Conservation (phyloP, 352 stramenopile genomes). For the Phytophthora capsici region DNA sequence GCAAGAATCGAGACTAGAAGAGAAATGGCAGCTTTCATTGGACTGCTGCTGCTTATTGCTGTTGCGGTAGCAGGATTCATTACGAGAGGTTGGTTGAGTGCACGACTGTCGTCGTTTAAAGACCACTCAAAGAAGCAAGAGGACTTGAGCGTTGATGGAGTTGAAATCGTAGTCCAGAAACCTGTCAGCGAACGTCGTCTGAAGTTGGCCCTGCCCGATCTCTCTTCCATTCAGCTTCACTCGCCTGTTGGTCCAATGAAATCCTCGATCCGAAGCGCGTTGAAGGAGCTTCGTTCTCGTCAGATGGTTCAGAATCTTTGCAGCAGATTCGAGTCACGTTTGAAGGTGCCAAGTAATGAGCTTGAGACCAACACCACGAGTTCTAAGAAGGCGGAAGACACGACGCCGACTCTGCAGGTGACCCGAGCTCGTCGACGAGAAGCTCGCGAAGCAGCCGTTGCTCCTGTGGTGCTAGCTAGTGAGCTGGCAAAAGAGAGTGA, state of each 20-base stretch:
- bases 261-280: constrained; percentile 50
- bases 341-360: constrained; percentile 22
- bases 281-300: constrained; percentile 57
- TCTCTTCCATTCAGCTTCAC: constrained; percentile 28
- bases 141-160: constrained; percentile 19
- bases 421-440: constrained; percentile 22
- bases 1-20: constrained; percentile 2
- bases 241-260: constrained; percentile 44
- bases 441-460: constrained; percentile 13
- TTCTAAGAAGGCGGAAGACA: constrained; percentile 3
- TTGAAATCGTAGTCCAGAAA: constrained; percentile 62
- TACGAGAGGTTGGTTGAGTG: constrained; percentile 32
- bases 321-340: constrained; percentile 53
- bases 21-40: constrained; percentile 25
- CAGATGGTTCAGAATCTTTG: constrained; percentile 62
- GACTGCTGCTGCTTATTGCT: constrained; percentile 35
- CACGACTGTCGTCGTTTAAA: constrained; percentile 21
- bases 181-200: constrained; percentile 23
- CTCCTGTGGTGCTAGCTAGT: constrained; percentile 14
- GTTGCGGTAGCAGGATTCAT: constrained; percentile 37
- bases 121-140: constrained; percentile 45
- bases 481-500: constrained; percentile 15
- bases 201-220: constrained; percentile 33
- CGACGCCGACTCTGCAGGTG: background rate
- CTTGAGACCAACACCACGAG: constrained; percentile 17